Percentiles rank a stretch among this genome's conserved stretches.
These are phyloP conservation scores for Aspergillus steynii DNA, from an alignment of 495 filamentous ascomycete species.

Conservation along the genomic window DNA sequence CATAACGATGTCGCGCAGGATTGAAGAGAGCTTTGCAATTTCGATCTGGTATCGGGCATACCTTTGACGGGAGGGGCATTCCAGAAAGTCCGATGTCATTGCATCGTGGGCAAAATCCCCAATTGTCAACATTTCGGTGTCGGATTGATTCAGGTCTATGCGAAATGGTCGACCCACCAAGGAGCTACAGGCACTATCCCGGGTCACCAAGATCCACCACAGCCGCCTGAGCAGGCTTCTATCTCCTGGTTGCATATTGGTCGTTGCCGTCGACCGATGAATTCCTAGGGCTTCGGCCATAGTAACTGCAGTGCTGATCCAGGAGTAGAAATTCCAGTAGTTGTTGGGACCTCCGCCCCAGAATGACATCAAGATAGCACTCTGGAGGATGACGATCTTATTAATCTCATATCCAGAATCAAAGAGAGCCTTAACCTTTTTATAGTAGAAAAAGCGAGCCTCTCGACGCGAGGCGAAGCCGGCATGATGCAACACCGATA, in stretches of 20 bases:
- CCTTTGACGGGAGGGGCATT: not conserved
- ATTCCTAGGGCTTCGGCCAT: conserved; percentile 6
- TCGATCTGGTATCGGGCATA: conserved; percentile 6
- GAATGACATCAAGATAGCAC: not conserved
- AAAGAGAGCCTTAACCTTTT: conserved; percentile 25
- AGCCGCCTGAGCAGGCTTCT: not conserved
- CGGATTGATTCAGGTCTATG: conserved; percentile 5
- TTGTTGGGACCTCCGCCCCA: conserved; percentile 1
- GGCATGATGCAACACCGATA: not conserved
- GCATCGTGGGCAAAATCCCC: conserved; percentile 7
- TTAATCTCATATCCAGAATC: conserved; percentile 72
- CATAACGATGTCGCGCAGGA: conserved; percentile 6
- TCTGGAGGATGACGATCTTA: conserved; percentile 64
- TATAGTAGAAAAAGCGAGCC: conserved; percentile 1
- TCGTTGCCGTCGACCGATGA: conserved; percentile 1
- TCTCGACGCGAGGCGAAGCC: not conserved
- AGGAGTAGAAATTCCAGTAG: conserved; percentile 10
- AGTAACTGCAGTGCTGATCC: conserved; percentile 6
- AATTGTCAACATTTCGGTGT: conserved; percentile 3
- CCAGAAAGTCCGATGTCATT: not conserved
- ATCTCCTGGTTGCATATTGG: conserved; percentile 6
- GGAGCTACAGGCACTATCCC: conserved; percentile 2
- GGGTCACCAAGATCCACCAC: not conserved
- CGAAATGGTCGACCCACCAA: conserved; percentile 3
- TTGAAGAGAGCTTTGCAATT: not conserved